Evolutionary conservation across 2,329 filamentous ascomycete species (phyloP), one percentile per base, ranked within the genome.

Genomic region (Pseudocercospora macadamiae): DNA sequence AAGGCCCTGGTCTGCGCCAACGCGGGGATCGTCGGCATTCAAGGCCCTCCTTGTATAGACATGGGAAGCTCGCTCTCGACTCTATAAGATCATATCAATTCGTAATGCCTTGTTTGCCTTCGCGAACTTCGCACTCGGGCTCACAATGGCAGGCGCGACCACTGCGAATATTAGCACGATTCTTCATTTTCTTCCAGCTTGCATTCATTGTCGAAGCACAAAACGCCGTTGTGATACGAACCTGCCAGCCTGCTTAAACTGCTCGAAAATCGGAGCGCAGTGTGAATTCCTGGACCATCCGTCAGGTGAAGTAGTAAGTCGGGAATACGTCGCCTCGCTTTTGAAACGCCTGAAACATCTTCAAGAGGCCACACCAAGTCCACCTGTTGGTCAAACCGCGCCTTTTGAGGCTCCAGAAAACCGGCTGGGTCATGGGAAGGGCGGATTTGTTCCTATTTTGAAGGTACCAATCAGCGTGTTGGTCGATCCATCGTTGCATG

Each of bases 271-370:
- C 97, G 37, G 93, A 96, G 44, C 97, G 86, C 59, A 92, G 89
- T 77, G 97, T 93, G 48, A 97, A 86, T 34, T 97, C 83, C 79
- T 97, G 95, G 55, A 97, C 93, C 95, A 97, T 97, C 62, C 97
- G 82, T 78, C 93, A 95, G 48, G 93, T 93, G 71, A 97, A 97
- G 34, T 44, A 4, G 39, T 44, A n/a, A 10, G 12, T 19, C 39
- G 39, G 2, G 39, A 19, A 14, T 23, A 44, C 14, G 39, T 44
- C 39, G 39, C 39, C 21, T 19, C 39, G 19, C 39, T 44, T 23
- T 19, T 44, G 2, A 10, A 10, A 14, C 39, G 39, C 18, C 21
- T 44, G 16, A 19, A 21, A 14, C 5, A 19, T 19, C 39, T 44
- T 19, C 12, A 44, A 5, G 21, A 44, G 21, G 39, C 39, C 12